Evolutionary conservation across 2,329 filamentous ascomycete species (phyloP).

Genomic region (Penicillium psychrosexuale): DNA sequence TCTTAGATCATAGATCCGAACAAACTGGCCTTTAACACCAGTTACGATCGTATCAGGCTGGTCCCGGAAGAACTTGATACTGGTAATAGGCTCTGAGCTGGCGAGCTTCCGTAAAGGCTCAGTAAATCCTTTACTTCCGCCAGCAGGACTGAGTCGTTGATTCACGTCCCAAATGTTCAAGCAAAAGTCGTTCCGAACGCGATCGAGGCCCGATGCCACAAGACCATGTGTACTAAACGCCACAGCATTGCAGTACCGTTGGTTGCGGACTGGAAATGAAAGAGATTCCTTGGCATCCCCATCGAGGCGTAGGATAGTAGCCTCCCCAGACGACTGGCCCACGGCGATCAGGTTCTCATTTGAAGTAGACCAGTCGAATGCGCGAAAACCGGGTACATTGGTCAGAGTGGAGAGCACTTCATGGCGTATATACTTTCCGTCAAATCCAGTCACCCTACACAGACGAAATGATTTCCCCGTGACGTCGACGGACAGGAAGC

Average conservation of each 20-base stretch:
- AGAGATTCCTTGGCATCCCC: slow-evolving; percentile 47
- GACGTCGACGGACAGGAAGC: slow-evolving; percentile 62
- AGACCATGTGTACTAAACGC: slow-evolving; percentile 57
- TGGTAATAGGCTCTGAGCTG: slow-evolving; percentile 61
- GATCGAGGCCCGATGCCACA: slow-evolving; percentile 60
- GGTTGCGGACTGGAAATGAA: slow-evolving; percentile 59
- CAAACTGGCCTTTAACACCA: slow-evolving; percentile 58
- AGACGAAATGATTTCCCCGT: slow-evolving; percentile 57
- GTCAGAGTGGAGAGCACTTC: slow-evolving; percentile 53
- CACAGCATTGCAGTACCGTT: slow-evolving; percentile 63
- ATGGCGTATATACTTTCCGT: slow-evolving; percentile 48
- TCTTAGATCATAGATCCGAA: slow-evolving; percentile 62
- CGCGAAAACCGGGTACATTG: slow-evolving; percentile 59
- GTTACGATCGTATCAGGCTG: slow-evolving; percentile 61
- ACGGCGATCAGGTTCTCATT: slow-evolving; percentile 59
- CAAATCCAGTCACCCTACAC: slow-evolving; percentile 49
- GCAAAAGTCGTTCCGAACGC: slow-evolving; percentile 62
- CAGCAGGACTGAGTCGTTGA: slow-evolving; percentile 41
- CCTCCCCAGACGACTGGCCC: slow-evolving; percentile 60
- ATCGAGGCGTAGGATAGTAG: slow-evolving; percentile 56
- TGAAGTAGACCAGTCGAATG: slow-evolving; percentile 63
- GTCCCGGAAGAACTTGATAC: slow-evolving; percentile 61
- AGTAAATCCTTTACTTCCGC: slow-evolving; percentile 31
- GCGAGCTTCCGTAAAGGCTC: slow-evolving; percentile 59
- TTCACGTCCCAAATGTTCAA: slow-evolving; percentile 64